Percentiles rank a stretch among this genome's conserved stretches.
These are phyloP conservation scores for Collybia mongolica DNA, from an alignment of 768 basidiomycete species.

Conservation along the genomic window DNA sequence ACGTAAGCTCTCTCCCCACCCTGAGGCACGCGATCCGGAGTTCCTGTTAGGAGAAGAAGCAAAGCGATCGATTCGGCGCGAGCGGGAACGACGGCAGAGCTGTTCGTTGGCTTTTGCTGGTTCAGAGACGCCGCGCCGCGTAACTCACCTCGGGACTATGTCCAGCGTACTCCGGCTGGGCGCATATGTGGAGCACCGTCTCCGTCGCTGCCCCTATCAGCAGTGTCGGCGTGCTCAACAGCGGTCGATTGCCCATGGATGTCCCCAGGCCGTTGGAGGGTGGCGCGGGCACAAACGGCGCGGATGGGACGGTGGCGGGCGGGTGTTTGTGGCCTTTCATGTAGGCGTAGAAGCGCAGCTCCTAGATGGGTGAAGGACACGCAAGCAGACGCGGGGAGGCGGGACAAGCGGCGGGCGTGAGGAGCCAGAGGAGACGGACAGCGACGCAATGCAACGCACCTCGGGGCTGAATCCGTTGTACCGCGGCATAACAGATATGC, in stretches of 20 bases:
- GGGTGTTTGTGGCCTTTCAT: slow-evolving; percentile 30
- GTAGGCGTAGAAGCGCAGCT: slow-evolving; percentile 43
- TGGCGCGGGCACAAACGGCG: slow-evolving; percentile 17
- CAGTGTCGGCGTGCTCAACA: slow-evolving; percentile 3
- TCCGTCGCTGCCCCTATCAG: slow-evolving; percentile 23
- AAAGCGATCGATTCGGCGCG: background rate
- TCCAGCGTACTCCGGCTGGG: slow-evolving; percentile 33
- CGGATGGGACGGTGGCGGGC: slow-evolving; percentile 23
- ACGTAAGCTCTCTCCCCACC: slow-evolving; percentile 44
- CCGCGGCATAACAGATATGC: slow-evolving; percentile 34
- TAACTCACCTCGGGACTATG: slow-evolving; percentile 49
- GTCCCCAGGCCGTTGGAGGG: background rate
- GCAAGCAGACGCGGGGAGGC: background rate
- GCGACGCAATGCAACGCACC: slow-evolving; percentile 25
- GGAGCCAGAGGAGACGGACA: background rate
- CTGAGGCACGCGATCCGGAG: slow-evolving; percentile 44
- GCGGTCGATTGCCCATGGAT: background rate
- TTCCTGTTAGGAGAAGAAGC: slow-evolving; percentile 34
- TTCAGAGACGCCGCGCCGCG: background rate
- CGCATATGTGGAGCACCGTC: slow-evolving; percentile 32
- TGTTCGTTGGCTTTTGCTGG: background rate
- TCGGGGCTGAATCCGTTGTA: slow-evolving; percentile 38
- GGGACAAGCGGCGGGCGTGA: background rate
- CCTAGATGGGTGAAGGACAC: slow-evolving; percentile 24
- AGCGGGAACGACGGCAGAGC: background rate